phyloP scores from a whole-genome alignment of 352 stramenopile species.

The Phytophthora lateralis region DNA sequence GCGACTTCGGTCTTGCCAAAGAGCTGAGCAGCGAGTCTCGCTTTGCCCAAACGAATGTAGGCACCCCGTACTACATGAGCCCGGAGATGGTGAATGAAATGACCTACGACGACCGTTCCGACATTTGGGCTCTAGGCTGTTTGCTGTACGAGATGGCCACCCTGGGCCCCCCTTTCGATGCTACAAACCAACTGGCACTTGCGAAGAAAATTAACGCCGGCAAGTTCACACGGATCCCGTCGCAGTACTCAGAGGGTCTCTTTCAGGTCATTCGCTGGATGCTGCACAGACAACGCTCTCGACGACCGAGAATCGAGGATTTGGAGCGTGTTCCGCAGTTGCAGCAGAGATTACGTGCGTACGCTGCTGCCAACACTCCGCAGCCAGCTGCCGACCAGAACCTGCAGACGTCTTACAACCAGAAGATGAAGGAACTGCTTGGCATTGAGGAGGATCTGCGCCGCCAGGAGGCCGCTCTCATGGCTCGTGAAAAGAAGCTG shows the following conservation, averaged over 20 bases:
- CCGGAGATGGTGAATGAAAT: conserved; percentile 93
- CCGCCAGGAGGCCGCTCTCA: conserved; percentile 83
- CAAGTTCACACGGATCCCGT: conserved; percentile 91
- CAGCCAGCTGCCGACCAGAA: conserved; percentile 58
- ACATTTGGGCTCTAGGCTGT: conserved; percentile 92
- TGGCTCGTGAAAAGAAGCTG: conserved; percentile 85
- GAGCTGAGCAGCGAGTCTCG: conserved; percentile 90
- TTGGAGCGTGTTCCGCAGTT: conserved; percentile 84
- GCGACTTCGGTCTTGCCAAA: conserved; percentile 92
- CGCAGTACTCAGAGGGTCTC: conserved; percentile 90
- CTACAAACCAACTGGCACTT: conserved; percentile 91
- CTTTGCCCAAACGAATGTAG: conserved; percentile 91
- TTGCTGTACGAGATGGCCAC: conserved; percentile 92
- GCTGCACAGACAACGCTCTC: conserved; percentile 85
- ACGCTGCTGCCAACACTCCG: conserved; percentile 57
- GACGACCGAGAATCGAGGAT: conserved; percentile 85
- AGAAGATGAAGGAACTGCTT: conserved; percentile 90
- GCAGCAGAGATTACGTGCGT: conserved; percentile 80
- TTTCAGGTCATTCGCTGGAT: conserved; percentile 92
- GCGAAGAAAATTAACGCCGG: conserved; percentile 94
- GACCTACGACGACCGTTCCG: conserved; percentile 92
- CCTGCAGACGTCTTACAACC: conserved; percentile 80
- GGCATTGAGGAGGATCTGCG: conserved; percentile 85
- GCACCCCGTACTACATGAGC: conserved; percentile 94
- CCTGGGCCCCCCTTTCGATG: conserved; percentile 90